Conservation (phyloP, 2,329 filamentous ascomycete genomes). For the Parafenestella ontariensis region DNA sequence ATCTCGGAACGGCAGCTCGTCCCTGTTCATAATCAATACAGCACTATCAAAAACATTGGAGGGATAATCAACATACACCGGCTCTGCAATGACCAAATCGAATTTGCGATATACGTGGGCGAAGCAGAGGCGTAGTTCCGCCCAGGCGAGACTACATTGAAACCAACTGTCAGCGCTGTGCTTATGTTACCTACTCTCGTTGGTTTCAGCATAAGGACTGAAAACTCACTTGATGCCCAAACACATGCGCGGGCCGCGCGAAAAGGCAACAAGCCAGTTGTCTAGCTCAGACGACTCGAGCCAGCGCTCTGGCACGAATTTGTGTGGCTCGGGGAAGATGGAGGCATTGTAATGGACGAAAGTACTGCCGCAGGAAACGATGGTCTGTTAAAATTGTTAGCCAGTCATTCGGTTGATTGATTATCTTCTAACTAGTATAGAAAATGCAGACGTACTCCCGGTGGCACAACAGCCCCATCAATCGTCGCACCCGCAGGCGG, state of each 20-base stretch:
- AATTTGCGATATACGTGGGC: slow-evolving; percentile 42
- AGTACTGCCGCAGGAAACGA: slow-evolving; percentile 39
- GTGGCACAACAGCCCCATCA: slow-evolving; percentile 23
- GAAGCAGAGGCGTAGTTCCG: slow-evolving; percentile 41
- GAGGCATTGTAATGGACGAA: slow-evolving; percentile 43
- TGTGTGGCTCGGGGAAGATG: slow-evolving; percentile 38
- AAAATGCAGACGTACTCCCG: slow-evolving; percentile 27
- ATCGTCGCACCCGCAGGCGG: slow-evolving; percentile 31
- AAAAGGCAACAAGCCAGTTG: slow-evolving; percentile 43
- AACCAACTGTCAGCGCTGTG: no score
- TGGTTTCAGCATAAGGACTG: not conserved
- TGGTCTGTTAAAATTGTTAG: slow-evolving; percentile 20
- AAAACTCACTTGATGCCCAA: slow-evolving; percentile 38
- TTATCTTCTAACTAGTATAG: no score
- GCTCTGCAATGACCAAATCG: slow-evolving; percentile 29
- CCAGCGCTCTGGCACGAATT: slow-evolving; percentile 44
- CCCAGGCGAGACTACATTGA: slow-evolving; percentile 38
- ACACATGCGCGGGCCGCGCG: slow-evolving; percentile 46
- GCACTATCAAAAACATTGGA: not conserved
- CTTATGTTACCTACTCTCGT: no score
- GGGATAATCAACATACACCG: slow-evolving; percentile 21
- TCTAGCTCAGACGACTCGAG: slow-evolving; percentile 36
- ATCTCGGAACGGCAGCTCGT: slow-evolving; percentile 27
- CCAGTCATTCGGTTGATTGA: no score
- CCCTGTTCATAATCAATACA: slow-evolving; percentile 14